phyloP scores from a whole-genome alignment of 1,284 basidiomycete species.

The Ceratobasidium papillatum region DNA sequence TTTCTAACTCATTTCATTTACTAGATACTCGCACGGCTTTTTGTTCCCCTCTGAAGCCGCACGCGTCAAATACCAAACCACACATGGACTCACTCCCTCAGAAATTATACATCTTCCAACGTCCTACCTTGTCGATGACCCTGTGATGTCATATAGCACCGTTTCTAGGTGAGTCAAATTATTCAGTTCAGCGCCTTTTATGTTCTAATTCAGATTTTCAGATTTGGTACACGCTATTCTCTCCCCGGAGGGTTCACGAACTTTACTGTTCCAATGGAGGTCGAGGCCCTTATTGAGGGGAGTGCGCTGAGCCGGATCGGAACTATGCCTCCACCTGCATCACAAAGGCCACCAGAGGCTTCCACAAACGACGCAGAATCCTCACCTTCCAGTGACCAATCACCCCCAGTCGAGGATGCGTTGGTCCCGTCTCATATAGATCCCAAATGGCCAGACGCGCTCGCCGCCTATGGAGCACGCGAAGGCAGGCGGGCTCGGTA shows the following conservation, averaged over 20 bases:
- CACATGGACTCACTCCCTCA: conserved; percentile 39
- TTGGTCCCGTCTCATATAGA: conserved; percentile 45
- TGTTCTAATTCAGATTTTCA: conserved; percentile 47
- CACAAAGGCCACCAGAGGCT: conserved; percentile 48
- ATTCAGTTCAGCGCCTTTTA: not conserved
- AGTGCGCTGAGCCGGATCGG: conserved; percentile 76
- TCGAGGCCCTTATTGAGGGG: conserved; percentile 95
- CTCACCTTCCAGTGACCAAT: conserved; percentile 41
- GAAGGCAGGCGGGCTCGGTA: conserved; percentile 76
- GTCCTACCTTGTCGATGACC: conserved; percentile 33
- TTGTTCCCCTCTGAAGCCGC: conserved; percentile 92
- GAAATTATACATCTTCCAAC: conserved; percentile 40
- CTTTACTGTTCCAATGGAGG: conserved; percentile 73
- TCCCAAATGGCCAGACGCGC: conserved; percentile 50
- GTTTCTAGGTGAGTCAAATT: conserved; percentile 23
- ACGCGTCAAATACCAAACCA: conserved; percentile 61
- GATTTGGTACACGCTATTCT: conserved; percentile 80
- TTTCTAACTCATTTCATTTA: conserved; percentile 32
- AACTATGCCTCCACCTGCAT: conserved; percentile 40
- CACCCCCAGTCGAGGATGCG: conserved; percentile 21
- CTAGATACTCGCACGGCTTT: conserved; percentile 92
- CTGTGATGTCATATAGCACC: conserved; percentile 34
- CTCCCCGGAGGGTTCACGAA: conserved; percentile 62
- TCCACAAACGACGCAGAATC: not conserved
- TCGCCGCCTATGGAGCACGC: conserved; percentile 71